These are phyloP conservation scores for Cyclostephanos invisitatus DNA, from an alignment of 108 stramenopile genomes.

Conservation along the genomic window DNA sequence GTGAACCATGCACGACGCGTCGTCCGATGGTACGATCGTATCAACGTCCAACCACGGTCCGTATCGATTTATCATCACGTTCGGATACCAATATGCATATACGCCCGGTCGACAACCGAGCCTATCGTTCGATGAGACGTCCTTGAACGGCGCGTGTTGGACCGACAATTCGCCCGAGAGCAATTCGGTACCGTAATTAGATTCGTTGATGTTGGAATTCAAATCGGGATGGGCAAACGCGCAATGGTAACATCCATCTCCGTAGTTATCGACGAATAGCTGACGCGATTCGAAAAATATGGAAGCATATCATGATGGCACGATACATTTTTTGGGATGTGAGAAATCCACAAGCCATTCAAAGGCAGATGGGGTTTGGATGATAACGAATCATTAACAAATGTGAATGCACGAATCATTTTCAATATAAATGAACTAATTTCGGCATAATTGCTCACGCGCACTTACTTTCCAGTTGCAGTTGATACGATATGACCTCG, in stretches of 20 bases:
- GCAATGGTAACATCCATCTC: constrained; percentile 48
- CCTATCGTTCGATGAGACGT: constrained; percentile 2
- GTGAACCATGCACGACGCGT: constrained; percentile 5
- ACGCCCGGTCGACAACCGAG: constrained; percentile 22
- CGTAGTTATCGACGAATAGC: constrained; percentile 38
- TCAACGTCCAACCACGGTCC: constrained; percentile 49
- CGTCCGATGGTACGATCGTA: constrained; percentile 25
- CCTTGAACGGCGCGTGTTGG: constrained; percentile 23
- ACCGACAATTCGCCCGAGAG: constrained; percentile 20
- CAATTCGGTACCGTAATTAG: constrained; percentile 25
- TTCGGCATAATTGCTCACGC: too few species aligned
- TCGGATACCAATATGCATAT: constrained; percentile 39
- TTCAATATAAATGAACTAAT: too few species aligned
- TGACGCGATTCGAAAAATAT: not conserved
- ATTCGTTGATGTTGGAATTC: constrained; percentile 25
- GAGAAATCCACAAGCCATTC: not conserved
- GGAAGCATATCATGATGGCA: not conserved
- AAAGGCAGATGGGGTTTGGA: too few species aligned
- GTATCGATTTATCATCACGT: constrained; percentile 45
- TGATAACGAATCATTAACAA: too few species aligned
- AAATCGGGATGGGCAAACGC: constrained; percentile 42
- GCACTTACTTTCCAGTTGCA: constrained; percentile 47
- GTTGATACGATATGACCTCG: constrained; percentile 22
- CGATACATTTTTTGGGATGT: not conserved
- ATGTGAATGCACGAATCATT: too few species aligned